phyloP scores from a whole-genome alignment of 148 eudicot species.

The Rhododendron simsii region DNA sequence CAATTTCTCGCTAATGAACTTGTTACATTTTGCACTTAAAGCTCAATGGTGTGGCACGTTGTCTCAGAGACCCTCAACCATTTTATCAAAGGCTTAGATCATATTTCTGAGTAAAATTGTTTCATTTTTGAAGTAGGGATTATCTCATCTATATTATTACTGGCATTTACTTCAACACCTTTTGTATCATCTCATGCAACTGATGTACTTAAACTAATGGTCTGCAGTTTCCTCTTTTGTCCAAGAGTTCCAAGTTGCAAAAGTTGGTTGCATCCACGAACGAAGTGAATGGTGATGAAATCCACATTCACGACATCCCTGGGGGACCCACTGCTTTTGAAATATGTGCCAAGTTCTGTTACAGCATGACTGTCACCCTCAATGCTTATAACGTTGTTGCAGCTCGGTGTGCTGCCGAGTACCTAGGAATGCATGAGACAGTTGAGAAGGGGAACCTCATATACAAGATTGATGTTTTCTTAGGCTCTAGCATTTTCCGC shows the following conservation, averaged over 20 bases:
- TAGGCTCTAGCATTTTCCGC: slow-evolving; percentile 65
- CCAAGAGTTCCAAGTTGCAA: slow-evolving; percentile 66
- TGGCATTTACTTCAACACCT: not conserved
- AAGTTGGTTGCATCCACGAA: slow-evolving; percentile 48
- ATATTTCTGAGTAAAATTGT: not conserved
- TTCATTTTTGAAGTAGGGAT: not conserved
- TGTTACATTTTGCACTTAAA: not conserved
- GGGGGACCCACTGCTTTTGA: slow-evolving; percentile 86
- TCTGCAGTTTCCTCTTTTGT: slow-evolving; percentile 83
- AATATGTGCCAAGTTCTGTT: slow-evolving; percentile 92
- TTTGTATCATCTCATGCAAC: not conserved
- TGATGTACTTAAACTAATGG: not conserved
- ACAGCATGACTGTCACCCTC: slow-evolving; percentile 80
- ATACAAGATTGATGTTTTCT: slow-evolving; percentile 81
- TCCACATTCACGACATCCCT: slow-evolving; percentile 68
- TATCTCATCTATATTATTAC: not conserved
- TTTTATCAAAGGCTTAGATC: not conserved
- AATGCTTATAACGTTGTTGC: slow-evolving; percentile 77
- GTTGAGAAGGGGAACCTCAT: slow-evolving; percentile 91
- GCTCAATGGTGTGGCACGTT: not conserved
- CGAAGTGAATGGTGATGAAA: slow-evolving; percentile 55
- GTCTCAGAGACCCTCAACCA: not conserved
- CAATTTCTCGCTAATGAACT: not conserved
- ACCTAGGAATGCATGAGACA: slow-evolving; percentile 81
- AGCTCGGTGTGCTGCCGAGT: slow-evolving; percentile 89